These are phyloP conservation scores for Betula pendula DNA, from an alignment of 306 rosid species.

Conservation along the genomic window DNA sequence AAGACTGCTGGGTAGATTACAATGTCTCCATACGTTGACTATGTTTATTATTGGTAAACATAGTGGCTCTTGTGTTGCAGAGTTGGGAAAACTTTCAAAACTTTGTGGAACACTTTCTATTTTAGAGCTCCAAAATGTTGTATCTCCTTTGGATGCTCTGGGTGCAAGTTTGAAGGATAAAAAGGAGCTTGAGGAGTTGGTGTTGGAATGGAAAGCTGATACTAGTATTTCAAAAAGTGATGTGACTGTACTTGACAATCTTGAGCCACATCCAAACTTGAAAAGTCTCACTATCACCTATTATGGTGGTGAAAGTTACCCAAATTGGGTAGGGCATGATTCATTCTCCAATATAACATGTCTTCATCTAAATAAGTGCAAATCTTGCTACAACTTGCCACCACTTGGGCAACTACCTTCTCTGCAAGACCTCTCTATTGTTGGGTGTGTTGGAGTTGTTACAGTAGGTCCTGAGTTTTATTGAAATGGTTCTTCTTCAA, in stretches of 20 bases:
- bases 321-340: constrained; percentile 30
- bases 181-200: neutral
- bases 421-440: constrained; percentile 30
- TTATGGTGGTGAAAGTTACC: constrained; percentile 17
- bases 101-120: constrained; percentile 16
- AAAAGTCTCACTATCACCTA: neutral
- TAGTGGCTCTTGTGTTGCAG: neutral
- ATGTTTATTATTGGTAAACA: constrained; percentile 14
- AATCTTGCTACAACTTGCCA: constrained; percentile 11
- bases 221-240: neutral
- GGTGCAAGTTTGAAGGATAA: constrained; percentile 12
- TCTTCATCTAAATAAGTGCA: neutral
- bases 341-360: constrained; percentile 21
- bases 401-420: neutral
- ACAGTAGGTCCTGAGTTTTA: constrained; percentile 3
- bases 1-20: constrained; percentile 4
- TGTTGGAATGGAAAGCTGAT: constrained; percentile 20
- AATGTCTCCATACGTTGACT: constrained; percentile 29
- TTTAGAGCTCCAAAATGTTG: constrained; percentile 19
- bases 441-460: neutral
- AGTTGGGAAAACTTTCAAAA: constrained; percentile 15
- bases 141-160: constrained; percentile 1
- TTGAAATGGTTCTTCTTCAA: neutral
- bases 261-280: constrained; percentile 24
- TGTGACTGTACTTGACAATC: constrained; percentile 28